A percentile compares a stretch with the other conserved stretches of the same genome.
Conservation (phyloP, 2,329 filamentous ascomycete genomes). For the Rutstroemia sp. region DNA sequence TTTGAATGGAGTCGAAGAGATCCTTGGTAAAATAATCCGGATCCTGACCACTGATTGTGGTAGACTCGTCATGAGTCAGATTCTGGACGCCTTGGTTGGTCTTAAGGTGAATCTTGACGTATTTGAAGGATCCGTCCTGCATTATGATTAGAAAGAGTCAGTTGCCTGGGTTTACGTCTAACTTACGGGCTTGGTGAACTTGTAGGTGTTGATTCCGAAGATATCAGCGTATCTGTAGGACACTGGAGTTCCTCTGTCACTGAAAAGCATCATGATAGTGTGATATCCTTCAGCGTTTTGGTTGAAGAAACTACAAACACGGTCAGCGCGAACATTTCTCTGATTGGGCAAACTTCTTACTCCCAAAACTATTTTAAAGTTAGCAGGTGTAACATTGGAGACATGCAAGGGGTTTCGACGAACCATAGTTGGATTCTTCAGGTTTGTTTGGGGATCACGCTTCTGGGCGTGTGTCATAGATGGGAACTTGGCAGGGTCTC, state of each 20-base stretch:
- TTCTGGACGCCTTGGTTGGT: slow-evolving; percentile 45
- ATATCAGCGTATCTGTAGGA: slow-evolving; percentile 23
- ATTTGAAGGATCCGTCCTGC: slow-evolving; percentile 42
- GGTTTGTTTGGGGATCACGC: slow-evolving; percentile 62
- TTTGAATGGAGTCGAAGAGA: slow-evolving; percentile 43
- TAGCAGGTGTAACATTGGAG: no score
- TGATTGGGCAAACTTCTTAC: neutral
- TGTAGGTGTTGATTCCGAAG: neutral
- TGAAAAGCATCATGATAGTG: slow-evolving; percentile 44
- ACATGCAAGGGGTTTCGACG: no score
- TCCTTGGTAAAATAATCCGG: slow-evolving; percentile 46
- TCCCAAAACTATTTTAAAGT: slow-evolving; percentile 5
- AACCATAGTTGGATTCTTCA: slow-evolving; percentile 42
- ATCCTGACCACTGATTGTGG: slow-evolving; percentile 17
- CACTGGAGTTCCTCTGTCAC: slow-evolving; percentile 40
- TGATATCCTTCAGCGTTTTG: slow-evolving; percentile 47
- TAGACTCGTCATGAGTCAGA: slow-evolving; percentile 41
- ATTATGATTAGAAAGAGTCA: neutral
- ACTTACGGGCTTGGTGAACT: neutral
- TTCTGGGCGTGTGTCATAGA: slow-evolving; percentile 70
- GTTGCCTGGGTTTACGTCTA: neutral
- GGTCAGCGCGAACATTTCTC: no score
- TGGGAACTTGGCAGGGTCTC: slow-evolving; percentile 67
- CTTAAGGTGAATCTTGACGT: slow-evolving; percentile 45
- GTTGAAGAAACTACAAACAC: slow-evolving; percentile 38